phyloP scores from a whole-genome alignment of 306 rosid species.

The Ormosia emarginata region DNA sequence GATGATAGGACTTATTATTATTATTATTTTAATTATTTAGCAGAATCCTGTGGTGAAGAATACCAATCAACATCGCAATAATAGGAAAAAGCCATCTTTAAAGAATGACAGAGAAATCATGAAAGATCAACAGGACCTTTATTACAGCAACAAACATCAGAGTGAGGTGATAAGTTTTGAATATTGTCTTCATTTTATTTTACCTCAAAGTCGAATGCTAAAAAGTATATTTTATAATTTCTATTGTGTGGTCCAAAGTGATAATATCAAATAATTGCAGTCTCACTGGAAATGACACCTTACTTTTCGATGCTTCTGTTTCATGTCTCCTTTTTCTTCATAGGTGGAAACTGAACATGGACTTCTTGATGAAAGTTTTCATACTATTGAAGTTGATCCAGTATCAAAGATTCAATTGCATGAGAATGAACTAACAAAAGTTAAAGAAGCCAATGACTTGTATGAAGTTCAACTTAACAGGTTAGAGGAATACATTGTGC shows the following conservation, averaged over 20 bases:
- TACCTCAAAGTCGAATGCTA: conserved; percentile 15
- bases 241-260: neutral
- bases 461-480: conserved; percentile 59
- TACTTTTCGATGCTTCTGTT: conserved; percentile 26
- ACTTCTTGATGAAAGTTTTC: conserved; percentile 50
- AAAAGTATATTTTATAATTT: neutral
- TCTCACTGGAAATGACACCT: neutral
- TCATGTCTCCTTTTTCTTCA: conserved; percentile 16
- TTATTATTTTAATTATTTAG: conserved; percentile 26
- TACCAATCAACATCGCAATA: conserved; percentile 40
- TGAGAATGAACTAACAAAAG: conserved; percentile 58
- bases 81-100: conserved; percentile 45
- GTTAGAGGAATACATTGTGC: conserved; percentile 34
- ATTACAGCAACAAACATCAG: conserved; percentile 37
- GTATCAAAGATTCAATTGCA: conserved; percentile 52
- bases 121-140: conserved; percentile 46
- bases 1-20: conserved; percentile 1
- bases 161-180: conserved; percentile 54
- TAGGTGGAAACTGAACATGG: conserved; percentile 60
- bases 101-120: conserved; percentile 51
- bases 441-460: conserved; percentile 55
- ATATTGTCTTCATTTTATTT: conserved; percentile 13
- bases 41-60: conserved; percentile 62
- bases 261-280: neutral
- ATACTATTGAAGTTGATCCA: conserved; percentile 43